Base-by-base conservation (phyloP, 2,329 filamentous ascomycete species). In the Lasiodiplodia theobromae region DNA sequence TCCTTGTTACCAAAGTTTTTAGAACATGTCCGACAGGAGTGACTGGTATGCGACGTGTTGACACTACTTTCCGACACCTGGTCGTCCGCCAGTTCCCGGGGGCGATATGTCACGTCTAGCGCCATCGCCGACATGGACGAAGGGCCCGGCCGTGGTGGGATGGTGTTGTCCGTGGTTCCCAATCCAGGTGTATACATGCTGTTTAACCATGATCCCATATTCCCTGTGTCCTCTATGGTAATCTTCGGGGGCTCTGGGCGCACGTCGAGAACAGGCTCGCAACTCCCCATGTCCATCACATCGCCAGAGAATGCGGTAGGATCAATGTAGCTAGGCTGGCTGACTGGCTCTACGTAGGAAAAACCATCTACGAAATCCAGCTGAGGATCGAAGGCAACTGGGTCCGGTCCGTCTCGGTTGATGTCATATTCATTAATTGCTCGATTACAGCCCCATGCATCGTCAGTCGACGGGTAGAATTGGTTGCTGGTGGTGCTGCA, bases 1-100 rank as follows among this genome's bases (percentile, higher is more conserved):
- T 64, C 60, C 40, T 38, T 64, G 60, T 52, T 64, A 4, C 37
- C 44, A 21, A 64, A 64, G 14, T 31, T 6, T 47, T 23, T 64
- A 16, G 44, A 31, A n/a, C 60, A 64, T 18, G 60, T 37, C 37
- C 28, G 31, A n/a, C 47, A n/a, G n/a, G 60, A 37, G 23, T 49
- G 31, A 14, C 60, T 34, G 7, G 60, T 64, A n/a, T 52, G 25
- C 16, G 44, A 64, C 18, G 60, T 64, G 16, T 37, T 64, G 31
- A 64, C n/a, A n/a, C 60, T 64, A 16, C 60, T 64, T 10, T 64
- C 60, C 11, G 60, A 52, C 7, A 31, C 18, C 28, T 37, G 47
- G 31, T 64, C 60, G n/a, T 64, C 60, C 6, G 34, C 25, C 14
- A 40, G 58, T 7, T 63, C 58, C 25, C 31, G n/a, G 5, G 16